Base-by-base conservation (phyloP, 2,329 filamentous ascomycete genomes). In the Alternaria metachromatica region DNA sequence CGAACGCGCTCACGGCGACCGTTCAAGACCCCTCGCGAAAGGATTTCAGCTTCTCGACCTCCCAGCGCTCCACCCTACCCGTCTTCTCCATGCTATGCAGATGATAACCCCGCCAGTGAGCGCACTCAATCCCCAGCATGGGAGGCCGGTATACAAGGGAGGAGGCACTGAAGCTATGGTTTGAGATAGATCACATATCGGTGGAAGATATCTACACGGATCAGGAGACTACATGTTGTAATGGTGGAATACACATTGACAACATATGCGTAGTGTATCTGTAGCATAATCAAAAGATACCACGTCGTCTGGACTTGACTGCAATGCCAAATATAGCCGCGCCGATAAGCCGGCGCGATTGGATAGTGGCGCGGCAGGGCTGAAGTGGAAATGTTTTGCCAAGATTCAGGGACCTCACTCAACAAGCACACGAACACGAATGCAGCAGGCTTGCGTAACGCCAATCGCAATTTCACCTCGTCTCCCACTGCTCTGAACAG, bases 351-450 rank as follows among this genome's bases (percentile, higher is more conserved):
- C 48, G 45, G 44, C 45, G 44, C 57, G 44, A 64, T 55, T 60
- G 49, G 57, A 67, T 45, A 56, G 44, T 60, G 43, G 21, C 23
- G 56, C 56, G 23, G 58, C 41, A 54, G 50, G 43, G 41, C 55
- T 55, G 45, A 58, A 44, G 49, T n/a, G 41, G 46, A 61, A 54
- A 51, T 58, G 64, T 60, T 54, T 41, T 64, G 72, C 70, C 72
- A 70, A 72, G 70, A 64, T 68, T 56, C 66, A 67, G 68, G 65
- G 67, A 69, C 66, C 60, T 58, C 54, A 45, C 55, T 46, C 50
- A 68, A 60, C 61, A 59, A 61, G 63, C 63, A 71, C 65, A 72
- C 65, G 64, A 64, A 65, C n/a, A 64, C 70, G 63, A 44, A 65
- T 54, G 61, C 68, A 63, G 69, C 64, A 26, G 51, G 51, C 54